Evolutionary conservation across 257 asterid genomes (phyloP).

Genomic region (Salvia miltiorrhiza): DNA sequence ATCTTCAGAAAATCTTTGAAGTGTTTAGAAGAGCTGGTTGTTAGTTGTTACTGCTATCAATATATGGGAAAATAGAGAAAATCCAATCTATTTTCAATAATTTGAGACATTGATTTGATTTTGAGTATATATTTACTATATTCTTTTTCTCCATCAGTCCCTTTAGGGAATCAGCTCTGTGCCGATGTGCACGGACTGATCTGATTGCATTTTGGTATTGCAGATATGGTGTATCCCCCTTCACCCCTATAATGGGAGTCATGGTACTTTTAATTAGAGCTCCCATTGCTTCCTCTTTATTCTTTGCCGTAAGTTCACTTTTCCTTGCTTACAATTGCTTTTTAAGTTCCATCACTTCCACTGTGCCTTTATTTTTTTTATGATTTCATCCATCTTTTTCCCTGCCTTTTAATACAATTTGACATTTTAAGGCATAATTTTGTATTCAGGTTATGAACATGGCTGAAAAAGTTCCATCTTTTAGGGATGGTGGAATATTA

Average conservation of each 20-base stretch:
- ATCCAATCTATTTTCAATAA: not conserved
- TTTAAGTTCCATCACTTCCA: not conserved
- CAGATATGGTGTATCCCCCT: slow-evolving; percentile 87
- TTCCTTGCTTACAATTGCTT: slow-evolving; percentile 3
- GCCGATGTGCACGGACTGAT: not conserved
- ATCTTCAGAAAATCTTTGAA: not conserved
- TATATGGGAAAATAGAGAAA: not conserved
- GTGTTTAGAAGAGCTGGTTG: slow-evolving; percentile 14
- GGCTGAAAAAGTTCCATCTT: slow-evolving; percentile 88
- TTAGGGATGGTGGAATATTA: slow-evolving; percentile 79
- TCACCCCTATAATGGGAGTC: slow-evolving; percentile 83
- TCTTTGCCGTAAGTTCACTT: slow-evolving; percentile 78
- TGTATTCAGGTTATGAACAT: slow-evolving; percentile 60
- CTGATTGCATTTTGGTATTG: slow-evolving; percentile 29
- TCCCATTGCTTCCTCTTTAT: slow-evolving; percentile 74
- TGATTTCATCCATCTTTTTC: not conserved
- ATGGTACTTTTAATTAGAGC: slow-evolving; percentile 72
- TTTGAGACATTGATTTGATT: not conserved
- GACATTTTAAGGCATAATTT: slow-evolving; percentile 5
- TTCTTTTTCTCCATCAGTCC: not conserved
- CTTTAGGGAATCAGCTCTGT: not conserved
- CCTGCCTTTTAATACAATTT: not conserved
- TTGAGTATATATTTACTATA: too few species aligned
- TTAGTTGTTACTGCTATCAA: not conserved
- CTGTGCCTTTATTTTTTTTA: not conserved